Conservation (phyloP, 345 rosid species). For the Aquilaria sinensis region DNA sequence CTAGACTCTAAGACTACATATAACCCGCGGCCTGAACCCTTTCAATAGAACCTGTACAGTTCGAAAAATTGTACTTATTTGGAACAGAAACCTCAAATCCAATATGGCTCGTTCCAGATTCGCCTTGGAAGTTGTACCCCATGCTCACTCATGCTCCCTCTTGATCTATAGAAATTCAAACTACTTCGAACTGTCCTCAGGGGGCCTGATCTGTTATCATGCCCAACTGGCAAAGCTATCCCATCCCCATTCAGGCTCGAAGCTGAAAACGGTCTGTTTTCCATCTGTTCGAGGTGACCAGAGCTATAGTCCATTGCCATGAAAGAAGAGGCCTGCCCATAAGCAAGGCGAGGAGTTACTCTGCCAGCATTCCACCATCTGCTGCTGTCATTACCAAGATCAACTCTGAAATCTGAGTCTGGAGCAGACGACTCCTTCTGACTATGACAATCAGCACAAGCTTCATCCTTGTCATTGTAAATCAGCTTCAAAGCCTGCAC, state of each 20-base stretch:
- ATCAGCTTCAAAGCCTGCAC: slow-evolving; percentile 98
- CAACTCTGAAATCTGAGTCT: slow-evolving; percentile 74
- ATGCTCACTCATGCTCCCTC: slow-evolving; percentile 96
- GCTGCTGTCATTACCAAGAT: slow-evolving; percentile 69
- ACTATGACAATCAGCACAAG: slow-evolving; percentile 73
- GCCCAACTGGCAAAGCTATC: slow-evolving; percentile 45
- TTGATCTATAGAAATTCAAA: slow-evolving; percentile 52
- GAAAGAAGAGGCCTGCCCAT: slow-evolving; percentile 77
- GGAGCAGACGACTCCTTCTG: slow-evolving; percentile 81
- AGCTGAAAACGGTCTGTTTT: slow-evolving; percentile 66
- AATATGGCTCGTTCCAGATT: slow-evolving; percentile 24
- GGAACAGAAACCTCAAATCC: slow-evolving; percentile 19
- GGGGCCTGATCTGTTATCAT: slow-evolving; percentile 82
- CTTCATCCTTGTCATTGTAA: slow-evolving; percentile 79
- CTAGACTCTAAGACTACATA: slow-evolving; percentile 10
- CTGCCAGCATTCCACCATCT: slow-evolving; percentile 91
- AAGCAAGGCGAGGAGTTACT: slow-evolving; percentile 60
- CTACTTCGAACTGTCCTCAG: slow-evolving; percentile 68
- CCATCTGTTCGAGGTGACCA: slow-evolving; percentile 62
- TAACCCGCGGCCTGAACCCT: slow-evolving; percentile 11
- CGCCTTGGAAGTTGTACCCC: slow-evolving; percentile 56
- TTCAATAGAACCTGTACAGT: slow-evolving; percentile 25
- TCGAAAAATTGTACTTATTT: slow-evolving; percentile 6
- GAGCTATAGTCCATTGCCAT: slow-evolving; percentile 96
- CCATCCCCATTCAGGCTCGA: slow-evolving; percentile 46